Evolutionary conservation across 768 basidiomycete genomes (phyloP).

Genomic region (Mrakia gelida): DNA sequence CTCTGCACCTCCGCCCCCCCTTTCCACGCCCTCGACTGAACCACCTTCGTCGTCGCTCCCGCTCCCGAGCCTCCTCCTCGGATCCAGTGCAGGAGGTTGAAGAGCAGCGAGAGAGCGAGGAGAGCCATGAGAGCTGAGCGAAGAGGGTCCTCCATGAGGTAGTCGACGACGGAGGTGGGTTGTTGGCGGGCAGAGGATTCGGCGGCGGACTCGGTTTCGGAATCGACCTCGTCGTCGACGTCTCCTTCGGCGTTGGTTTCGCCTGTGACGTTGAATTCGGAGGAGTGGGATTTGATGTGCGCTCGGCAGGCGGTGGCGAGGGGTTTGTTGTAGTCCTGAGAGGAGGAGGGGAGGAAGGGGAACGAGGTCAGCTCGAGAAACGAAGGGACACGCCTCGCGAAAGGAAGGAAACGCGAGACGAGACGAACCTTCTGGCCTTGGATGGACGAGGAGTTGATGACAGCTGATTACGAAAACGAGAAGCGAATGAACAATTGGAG

Average conservation of each 20-base stretch:
- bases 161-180: neutral
- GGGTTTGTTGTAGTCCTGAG: constrained; percentile 34
- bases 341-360: neutral
- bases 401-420: neutral
- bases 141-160: constrained; percentile 11
- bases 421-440: constrained; percentile 8
- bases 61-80: neutral
- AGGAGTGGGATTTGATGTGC: constrained; percentile 33
- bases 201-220: neutral
- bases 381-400: neutral
- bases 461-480: neutral
- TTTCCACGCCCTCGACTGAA: neutral
- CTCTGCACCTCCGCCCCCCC: neutral
- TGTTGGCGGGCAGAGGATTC: neutral
- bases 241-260: neutral
- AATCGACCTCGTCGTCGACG: constrained; percentile 19
- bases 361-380: neutral
- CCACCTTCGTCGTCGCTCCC: neutral
- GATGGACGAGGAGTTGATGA: constrained; percentile 26
- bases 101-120: neutral
- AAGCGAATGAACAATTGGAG: too few species aligned
- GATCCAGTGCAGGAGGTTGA: neutral
- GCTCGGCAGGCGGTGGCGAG: constrained; percentile 25
- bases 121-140: neutral
- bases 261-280: constrained; percentile 30